These are phyloP conservation scores for Yamadazyma nakazawae DNA, from an alignment of 805 yeast species.

Conservation along the genomic window DNA sequence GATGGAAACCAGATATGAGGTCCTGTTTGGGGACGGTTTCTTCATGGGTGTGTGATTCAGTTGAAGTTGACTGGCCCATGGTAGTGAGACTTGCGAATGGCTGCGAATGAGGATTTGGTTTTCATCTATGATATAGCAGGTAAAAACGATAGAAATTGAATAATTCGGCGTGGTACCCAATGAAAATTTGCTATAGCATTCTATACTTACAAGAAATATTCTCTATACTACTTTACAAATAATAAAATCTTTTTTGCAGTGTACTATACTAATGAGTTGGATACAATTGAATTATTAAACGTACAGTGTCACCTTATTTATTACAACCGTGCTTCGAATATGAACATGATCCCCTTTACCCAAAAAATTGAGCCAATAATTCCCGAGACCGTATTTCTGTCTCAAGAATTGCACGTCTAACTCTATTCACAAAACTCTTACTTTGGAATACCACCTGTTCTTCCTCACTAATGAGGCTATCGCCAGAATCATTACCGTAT, in stretches of 20 bases:
- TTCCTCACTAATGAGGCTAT: constrained; percentile 17
- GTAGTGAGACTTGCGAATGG: neutral
- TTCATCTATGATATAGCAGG: too few relatives aligned
- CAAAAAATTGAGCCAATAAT: constrained; percentile 19
- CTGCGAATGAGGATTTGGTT: neutral
- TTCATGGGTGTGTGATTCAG: constrained; percentile 1
- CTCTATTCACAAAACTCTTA: constrained; percentile 19
- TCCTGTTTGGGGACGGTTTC: neutral
- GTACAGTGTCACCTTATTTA: neutral
- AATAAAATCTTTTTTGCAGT: too few relatives aligned
- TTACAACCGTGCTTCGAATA: neutral
- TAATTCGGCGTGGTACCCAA: too few relatives aligned
- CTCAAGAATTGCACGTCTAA: constrained; percentile 22
- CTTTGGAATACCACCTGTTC: constrained; percentile 26
- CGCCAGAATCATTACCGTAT: constrained; percentile 19
- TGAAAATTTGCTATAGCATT: too few relatives aligned
- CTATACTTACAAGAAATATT: too few relatives aligned
- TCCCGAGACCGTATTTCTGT: constrained; percentile 33
- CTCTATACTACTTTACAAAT: too few relatives aligned
- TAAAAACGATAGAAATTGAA: too few relatives aligned
- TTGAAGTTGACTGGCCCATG: constrained; percentile 20
- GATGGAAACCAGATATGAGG: constrained; percentile 18
- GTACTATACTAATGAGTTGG: neutral
- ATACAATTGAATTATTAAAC: too few relatives aligned
- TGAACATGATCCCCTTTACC: neutral